phyloP scores from a whole-genome alignment of 176 grass and related monocot species.

The Oropetium thomaeum region DNA sequence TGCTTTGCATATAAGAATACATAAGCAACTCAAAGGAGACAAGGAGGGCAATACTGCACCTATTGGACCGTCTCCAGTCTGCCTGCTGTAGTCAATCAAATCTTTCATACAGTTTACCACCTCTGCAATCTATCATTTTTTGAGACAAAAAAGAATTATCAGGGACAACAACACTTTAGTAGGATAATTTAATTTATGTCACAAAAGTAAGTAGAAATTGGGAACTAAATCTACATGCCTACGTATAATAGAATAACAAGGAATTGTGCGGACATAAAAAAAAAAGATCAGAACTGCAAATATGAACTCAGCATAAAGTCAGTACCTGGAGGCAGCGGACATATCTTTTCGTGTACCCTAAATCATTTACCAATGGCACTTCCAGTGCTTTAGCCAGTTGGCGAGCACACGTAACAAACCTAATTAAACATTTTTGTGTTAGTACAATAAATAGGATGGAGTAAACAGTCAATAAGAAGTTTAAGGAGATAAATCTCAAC shows the following conservation, averaged over 20 bases:
- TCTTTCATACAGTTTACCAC: slow-evolving; percentile 95
- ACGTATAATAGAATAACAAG: background rate
- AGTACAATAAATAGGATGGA: background rate
- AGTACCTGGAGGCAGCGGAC: slow-evolving; percentile 91
- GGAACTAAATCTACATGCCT: background rate
- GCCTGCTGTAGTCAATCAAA: slow-evolving; percentile 79
- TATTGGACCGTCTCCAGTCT: slow-evolving; percentile 71
- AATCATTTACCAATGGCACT: slow-evolving; percentile 97
- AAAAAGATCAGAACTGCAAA: background rate
- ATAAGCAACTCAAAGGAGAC: background rate
- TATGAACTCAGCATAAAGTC: background rate
- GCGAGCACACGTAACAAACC: slow-evolving; percentile 84
- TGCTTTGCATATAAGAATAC: background rate
- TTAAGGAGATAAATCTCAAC: background rate
- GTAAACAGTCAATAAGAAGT: background rate
- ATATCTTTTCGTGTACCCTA: slow-evolving; percentile 99
- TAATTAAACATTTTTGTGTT: slow-evolving; percentile 40
- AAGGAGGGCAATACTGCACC: slow-evolving; percentile 34
- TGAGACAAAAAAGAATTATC: background rate
- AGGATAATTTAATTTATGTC: background rate
- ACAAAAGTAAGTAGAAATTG: background rate
- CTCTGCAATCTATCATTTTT: slow-evolving; percentile 68
- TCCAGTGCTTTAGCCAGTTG: slow-evolving; percentile 88
- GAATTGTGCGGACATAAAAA: background rate
- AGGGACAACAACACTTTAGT: slow-evolving; percentile 7